Evolutionary conservation across 1,139 yeast species (phyloP).

Genomic region (Meyerozyma elateridarum): DNA sequence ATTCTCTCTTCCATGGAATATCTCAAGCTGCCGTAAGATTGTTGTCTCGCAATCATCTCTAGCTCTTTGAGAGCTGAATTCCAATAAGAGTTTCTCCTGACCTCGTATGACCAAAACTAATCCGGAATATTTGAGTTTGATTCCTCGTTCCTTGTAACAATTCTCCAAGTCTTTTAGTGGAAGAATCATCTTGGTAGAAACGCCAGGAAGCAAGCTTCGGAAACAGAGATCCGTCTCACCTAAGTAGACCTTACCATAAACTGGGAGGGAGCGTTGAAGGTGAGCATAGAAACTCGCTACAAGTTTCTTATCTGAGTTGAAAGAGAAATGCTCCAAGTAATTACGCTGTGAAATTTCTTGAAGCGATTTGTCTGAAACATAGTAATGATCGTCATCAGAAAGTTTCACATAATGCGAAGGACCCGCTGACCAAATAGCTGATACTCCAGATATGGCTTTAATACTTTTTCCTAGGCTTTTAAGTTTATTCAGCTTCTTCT

Average conservation of each 20-base stretch:
- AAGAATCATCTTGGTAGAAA: constrained; percentile 75
- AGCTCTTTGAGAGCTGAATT: constrained; percentile 60
- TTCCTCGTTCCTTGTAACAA: constrained; percentile 59
- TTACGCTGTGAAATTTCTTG: constrained; percentile 45
- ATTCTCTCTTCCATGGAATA: constrained; percentile 22
- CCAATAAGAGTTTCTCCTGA: constrained; percentile 71
- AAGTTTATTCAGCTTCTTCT: constrained; percentile 4
- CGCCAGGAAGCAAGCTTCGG: constrained; percentile 75
- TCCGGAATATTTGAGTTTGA: constrained; percentile 50
- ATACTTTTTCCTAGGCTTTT: constrained; percentile 8
- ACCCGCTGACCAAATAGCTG: constrained; percentile 54
- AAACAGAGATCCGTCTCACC: constrained; percentile 68
- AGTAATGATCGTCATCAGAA: constrained; percentile 44
- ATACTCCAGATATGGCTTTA: constrained; percentile 9
- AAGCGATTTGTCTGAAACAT: constrained; percentile 38
- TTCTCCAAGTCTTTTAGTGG: constrained; percentile 71
- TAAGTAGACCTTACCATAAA: constrained; percentile 77
- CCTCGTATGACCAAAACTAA: constrained; percentile 65
- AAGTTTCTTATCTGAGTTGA: constrained; percentile 47
- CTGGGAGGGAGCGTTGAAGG: constrained; percentile 65
- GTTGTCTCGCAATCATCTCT: constrained; percentile 71
- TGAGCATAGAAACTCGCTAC: constrained; percentile 71
- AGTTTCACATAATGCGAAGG: constrained; percentile 51
- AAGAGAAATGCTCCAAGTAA: constrained; percentile 63
- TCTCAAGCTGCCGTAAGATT: constrained; percentile 48